These are phyloP conservation scores for Saraca asoca DNA, from an alignment of 331 rosid species.

Conservation along the genomic window DNA sequence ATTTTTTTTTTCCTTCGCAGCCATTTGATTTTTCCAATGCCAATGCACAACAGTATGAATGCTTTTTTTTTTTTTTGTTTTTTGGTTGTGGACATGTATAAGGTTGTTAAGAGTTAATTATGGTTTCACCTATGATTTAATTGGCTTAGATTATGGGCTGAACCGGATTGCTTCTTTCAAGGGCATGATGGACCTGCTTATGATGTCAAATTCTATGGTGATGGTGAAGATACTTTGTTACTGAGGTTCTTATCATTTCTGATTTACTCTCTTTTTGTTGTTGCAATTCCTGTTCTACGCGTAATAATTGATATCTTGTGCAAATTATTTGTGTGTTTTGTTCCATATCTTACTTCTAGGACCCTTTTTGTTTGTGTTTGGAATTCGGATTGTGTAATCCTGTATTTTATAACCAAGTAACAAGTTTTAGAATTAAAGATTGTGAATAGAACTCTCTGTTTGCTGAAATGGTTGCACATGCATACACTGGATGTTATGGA, in stretches of 20 bases:
- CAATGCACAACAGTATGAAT: conserved; percentile 55
- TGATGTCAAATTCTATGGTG: conserved; percentile 76
- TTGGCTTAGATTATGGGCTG: conserved; percentile 60
- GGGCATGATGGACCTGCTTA: conserved; percentile 85
- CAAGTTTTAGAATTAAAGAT: not conserved
- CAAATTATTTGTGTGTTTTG: not conserved
- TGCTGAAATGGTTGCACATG: conserved; percentile 5
- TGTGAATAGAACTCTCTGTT: conserved; percentile 1
- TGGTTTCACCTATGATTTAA: conserved; percentile 34
- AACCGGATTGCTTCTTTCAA: conserved; percentile 66
- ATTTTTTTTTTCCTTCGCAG: conserved; percentile 40
- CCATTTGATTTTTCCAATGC: conserved; percentile 48
- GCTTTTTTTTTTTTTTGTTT: not conserved
- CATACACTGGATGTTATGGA: not conserved
- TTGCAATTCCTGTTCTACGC: not conserved
- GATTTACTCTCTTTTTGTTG: not conserved
- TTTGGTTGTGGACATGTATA: not conserved
- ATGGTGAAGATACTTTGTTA: conserved; percentile 60
- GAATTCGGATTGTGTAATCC: too few relatives aligned
- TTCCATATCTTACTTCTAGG: not conserved
- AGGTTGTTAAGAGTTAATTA: conserved; percentile 21
- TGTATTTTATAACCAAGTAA: too few relatives aligned
- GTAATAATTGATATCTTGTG: not conserved
- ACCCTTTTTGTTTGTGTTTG: too few relatives aligned
- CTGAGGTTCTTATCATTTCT: conserved; percentile 57